Evolutionary conservation across 2,329 filamentous ascomycete genomes (phyloP).

Genomic region (Apiospora marii): DNA sequence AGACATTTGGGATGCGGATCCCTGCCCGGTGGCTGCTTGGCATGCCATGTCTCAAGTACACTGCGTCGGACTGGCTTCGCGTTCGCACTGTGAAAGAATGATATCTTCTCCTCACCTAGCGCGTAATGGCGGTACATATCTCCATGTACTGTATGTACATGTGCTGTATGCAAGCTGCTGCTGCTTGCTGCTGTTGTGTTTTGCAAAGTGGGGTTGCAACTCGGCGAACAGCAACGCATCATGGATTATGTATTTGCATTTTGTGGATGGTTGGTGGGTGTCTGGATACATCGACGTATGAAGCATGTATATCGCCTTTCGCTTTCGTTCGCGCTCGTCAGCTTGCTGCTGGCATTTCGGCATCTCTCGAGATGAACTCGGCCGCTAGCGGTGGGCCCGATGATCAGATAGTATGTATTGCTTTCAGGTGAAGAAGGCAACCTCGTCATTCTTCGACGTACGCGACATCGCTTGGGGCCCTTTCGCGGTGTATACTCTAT

Average conservation of each 20-base stretch:
- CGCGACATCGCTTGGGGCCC: slow-evolving; percentile 17
- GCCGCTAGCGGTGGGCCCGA: slow-evolving; percentile 25
- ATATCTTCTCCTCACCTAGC: slow-evolving; percentile 12
- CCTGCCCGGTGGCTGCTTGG: slow-evolving; percentile 11
- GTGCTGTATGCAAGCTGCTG: slow-evolving; percentile 10
- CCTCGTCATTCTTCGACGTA: slow-evolving; percentile 19
- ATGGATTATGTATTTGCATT: slow-evolving; percentile 18
- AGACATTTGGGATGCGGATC: slow-evolving; percentile 16
- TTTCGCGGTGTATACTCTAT: slow-evolving; percentile 21
- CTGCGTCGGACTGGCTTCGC: neutral
- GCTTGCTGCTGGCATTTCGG: slow-evolving; percentile 21
- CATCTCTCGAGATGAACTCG: slow-evolving; percentile 22
- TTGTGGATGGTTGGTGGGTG: slow-evolving; percentile 14
- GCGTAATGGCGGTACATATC: neutral
- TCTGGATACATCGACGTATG: neutral
- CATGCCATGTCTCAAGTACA: slow-evolving; percentile 20
- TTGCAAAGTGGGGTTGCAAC: slow-evolving; percentile 14
- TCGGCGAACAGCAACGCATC: slow-evolving; percentile 18
- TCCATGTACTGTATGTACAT: neutral
- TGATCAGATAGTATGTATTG: slow-evolving; percentile 21
- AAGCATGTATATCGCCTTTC: slow-evolving; percentile 9
- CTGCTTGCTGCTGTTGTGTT: neutral
- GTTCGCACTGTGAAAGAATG: slow-evolving; percentile 7
- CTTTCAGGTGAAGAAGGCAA: slow-evolving; percentile 14
- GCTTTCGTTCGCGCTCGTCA: neutral